Evolutionary conservation across 1,139 yeast genomes (phyloP).

Genomic region (Magnusiomyces clavatus): DNA sequence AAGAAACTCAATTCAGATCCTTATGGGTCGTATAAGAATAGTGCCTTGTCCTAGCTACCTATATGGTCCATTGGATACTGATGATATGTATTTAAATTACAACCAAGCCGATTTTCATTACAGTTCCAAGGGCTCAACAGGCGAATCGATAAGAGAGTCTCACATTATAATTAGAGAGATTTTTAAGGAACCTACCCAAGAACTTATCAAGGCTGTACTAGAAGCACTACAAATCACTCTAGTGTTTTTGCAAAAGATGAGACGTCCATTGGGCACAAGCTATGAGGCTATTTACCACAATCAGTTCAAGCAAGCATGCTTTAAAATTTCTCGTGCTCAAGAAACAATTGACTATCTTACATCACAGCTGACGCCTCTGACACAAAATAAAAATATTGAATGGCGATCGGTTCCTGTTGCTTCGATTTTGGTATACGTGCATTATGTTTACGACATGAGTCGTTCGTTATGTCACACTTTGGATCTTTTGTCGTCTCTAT

Average conservation of each 20-base stretch:
- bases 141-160: background rate
- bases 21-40: constrained; percentile 36
- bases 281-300: background rate
- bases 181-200: constrained; percentile 1
- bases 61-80: constrained; percentile 1
- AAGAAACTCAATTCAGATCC: constrained; percentile 37
- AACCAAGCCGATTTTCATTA: too few relatives aligned
- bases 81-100: background rate
- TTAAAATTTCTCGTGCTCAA: too few relatives aligned
- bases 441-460: constrained; percentile 15
- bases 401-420: constrained; percentile 4
- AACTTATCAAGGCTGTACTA: constrained; percentile 3
- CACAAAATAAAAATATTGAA: background rate
- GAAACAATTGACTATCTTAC: background rate
- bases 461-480: constrained; percentile 11
- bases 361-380: background rate
- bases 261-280: constrained; percentile 8
- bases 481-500: constrained; percentile 7
- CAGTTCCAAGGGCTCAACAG: background rate
- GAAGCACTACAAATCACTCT: constrained; percentile 3
- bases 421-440: constrained; percentile 13
- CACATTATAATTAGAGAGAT: constrained; percentile 1
- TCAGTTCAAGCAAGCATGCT: background rate
- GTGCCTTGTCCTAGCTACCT: constrained; percentile 30
- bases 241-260: constrained; percentile 5